phyloP scores from a whole-genome alignment of 179 eudicot species.

The Vitellaria paradoxa region DNA sequence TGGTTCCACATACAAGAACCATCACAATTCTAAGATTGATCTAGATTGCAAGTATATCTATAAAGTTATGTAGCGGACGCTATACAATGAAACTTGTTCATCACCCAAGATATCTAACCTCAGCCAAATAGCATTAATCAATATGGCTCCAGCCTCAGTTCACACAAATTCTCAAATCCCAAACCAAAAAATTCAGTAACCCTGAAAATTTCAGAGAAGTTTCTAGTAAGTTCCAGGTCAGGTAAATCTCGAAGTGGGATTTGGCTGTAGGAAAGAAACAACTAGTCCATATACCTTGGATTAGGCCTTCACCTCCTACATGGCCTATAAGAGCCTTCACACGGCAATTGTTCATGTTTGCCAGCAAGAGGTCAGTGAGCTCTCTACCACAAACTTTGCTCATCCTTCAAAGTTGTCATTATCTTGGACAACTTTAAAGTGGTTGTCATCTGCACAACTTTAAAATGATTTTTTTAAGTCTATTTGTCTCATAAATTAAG shows the following conservation, averaged over 20 bases:
- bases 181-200: background rate
- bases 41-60: background rate
- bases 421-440: no score
- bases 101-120: background rate
- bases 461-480: no score
- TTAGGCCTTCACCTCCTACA: no score
- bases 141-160: background rate
- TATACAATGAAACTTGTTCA: background rate
- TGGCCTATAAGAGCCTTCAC: no score
- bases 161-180: background rate
- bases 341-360: no score
- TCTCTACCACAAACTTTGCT: no score
- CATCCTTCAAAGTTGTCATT: no score
- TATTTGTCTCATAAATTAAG: no score
- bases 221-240: background rate
- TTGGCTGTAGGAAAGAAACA: background rate
- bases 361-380: no score
- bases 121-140: background rate
- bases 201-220: background rate
- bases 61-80: background rate
- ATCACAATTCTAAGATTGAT: background rate
- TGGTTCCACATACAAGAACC: background rate
- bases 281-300: no score
- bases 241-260: background rate
- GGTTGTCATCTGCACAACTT: no score